Base-by-base conservation (phyloP, 495 filamentous ascomycete genomes). In the Lepidopterella palustris region DNA sequence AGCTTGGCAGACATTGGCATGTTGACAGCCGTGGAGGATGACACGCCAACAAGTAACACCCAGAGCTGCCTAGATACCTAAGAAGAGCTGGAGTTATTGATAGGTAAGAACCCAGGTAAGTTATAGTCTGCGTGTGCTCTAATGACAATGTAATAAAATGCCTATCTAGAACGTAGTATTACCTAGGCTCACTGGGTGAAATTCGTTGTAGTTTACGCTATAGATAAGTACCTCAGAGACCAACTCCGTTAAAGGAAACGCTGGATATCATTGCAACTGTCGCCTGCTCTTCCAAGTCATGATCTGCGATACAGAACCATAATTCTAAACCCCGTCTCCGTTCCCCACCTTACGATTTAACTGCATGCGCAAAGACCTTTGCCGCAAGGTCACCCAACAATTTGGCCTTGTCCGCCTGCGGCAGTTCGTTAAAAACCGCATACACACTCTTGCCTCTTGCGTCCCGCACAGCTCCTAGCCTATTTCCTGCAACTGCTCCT, bases 401-500 rank as follows among this genome's bases (percentile, higher is more conserved):
- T 76, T 83, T 84, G 31, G 88, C 82, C 65, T 87, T 86, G 68
- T 96, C 91, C 28, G 73, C 75, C 72, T 87, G 85, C 59, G 91
- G 91, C 66, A 97, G 72, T 60, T 95, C 89, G 68, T 81, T 67
- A 62, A 92, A 97, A 24, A 96, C 93, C 45, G 83, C 80, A 76
- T 95, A 97, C 21, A 98, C 95, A 74, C 88, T 93, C 84, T 97
- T 96, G 9, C 92, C 92, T 73, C 84, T 87, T 15, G 87, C 82
- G 77, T 98, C 93, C 42, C 93, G 78, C 3, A 98, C 81, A 4
- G 89, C 88, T 11, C 93, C 93, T 6, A 98, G 70, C 53, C 90
- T 76, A 70, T 96, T 97, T 31, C 93, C 93, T 3, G 92, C 93
- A 21, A 96, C 91, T 0, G 89, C 91, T 3, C 93, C 93, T 15